Evolutionary conservation across 805 yeast species (phyloP).

Genomic region (Nakazawaea molendinolei): DNA sequence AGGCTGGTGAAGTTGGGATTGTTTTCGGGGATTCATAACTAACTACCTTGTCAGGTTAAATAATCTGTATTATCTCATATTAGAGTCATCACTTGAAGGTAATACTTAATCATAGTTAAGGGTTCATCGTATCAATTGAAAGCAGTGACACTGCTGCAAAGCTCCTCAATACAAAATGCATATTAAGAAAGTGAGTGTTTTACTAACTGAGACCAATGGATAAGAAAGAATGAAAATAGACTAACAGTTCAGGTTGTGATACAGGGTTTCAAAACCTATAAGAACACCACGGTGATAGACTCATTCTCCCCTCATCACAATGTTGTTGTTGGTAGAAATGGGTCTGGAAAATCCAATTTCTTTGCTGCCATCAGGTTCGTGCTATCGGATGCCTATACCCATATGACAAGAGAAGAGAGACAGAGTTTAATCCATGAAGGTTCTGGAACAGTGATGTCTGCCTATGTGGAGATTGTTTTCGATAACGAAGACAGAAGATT

Average conservation of each 20-base stretch:
- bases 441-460: constrained; percentile 83
- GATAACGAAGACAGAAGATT: constrained; percentile 76
- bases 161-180: no score
- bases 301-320: constrained; percentile 75
- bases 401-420: constrained; percentile 78
- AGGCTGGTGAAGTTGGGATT: no score
- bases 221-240: no score
- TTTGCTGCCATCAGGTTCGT: constrained; percentile 94
- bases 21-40: no score
- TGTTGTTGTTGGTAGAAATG: constrained; percentile 87
- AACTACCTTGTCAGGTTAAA: no score
- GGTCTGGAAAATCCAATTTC: constrained; percentile 95
- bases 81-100: no score
- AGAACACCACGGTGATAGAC: constrained; percentile 73
- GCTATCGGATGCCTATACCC: constrained; percentile 80
- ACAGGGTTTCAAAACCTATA: constrained; percentile 92
- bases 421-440: constrained; percentile 88
- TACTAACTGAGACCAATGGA: no score
- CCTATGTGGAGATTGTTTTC: constrained; percentile 84
- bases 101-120: no score
- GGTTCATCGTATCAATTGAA: no score
- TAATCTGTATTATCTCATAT: no score
- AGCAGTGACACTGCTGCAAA: no score
- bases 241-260: constrained; percentile 60
- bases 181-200: constrained; percentile 25